Conservation (phyloP, 768 basidiomycete species). For the Cantharellus anzutake region DNA sequence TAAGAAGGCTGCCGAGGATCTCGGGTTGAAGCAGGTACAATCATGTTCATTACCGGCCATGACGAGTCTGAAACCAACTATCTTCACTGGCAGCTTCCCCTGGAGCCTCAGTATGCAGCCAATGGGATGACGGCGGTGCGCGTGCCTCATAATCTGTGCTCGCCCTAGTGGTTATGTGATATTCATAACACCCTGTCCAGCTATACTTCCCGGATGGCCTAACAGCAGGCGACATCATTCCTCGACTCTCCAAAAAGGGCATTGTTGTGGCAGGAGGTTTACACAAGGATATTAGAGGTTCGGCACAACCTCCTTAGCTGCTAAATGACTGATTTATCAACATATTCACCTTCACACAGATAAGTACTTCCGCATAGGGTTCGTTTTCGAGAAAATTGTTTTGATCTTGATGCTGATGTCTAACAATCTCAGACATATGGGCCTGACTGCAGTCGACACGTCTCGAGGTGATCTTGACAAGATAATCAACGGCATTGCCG, state of each 20-base stretch:
- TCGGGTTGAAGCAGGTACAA: slow-evolving; percentile 46
- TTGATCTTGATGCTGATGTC: neutral
- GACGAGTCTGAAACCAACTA: neutral
- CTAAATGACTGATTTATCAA: neutral
- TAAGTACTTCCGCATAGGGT: slow-evolving; percentile 86
- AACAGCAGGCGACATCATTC: slow-evolving; percentile 55
- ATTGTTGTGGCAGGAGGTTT: slow-evolving; percentile 80
- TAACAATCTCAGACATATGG: slow-evolving; percentile 54
- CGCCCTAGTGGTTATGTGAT: neutral
- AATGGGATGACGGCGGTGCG: slow-evolving; percentile 87
- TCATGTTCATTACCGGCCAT: neutral
- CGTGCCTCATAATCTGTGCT: too few relatives aligned
- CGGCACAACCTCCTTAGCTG: slow-evolving; percentile 4
- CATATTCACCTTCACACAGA: slow-evolving; percentile 22
- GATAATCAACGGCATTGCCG: slow-evolving; percentile 39
- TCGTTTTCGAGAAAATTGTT: slow-evolving; percentile 12
- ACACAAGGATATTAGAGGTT: slow-evolving; percentile 65
- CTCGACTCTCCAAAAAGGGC: slow-evolving; percentile 46
- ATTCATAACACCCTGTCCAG: slow-evolving; percentile 15
- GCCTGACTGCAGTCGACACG: slow-evolving; percentile 54
- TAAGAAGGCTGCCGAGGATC: slow-evolving; percentile 39
- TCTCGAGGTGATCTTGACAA: slow-evolving; percentile 57
- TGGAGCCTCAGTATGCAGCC: slow-evolving; percentile 42
- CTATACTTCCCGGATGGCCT: slow-evolving; percentile 73
- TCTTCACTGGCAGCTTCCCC: slow-evolving; percentile 28